These are phyloP conservation scores for Xerocomellus amylosporus DNA, from an alignment of 768 basidiomycete species.

Conservation along the genomic window DNA sequence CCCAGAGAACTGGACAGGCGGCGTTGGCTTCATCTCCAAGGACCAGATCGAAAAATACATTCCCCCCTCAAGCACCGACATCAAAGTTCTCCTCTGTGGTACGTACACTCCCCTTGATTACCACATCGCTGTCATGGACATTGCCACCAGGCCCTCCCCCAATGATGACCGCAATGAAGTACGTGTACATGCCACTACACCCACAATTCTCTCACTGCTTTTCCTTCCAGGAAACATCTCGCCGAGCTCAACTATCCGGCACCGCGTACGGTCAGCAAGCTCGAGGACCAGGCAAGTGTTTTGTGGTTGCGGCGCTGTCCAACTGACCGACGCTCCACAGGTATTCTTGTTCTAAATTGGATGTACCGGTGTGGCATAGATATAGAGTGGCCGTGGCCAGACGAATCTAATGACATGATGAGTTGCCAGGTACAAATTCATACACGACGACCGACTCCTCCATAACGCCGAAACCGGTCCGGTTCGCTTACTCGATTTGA, in stretches of 20 bases:
- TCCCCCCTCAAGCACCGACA: constrained; percentile 60
- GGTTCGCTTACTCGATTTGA: too few relatives aligned
- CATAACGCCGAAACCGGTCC: too few relatives aligned
- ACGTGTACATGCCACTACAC: constrained; percentile 25
- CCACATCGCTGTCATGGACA: neutral
- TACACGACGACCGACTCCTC: too few relatives aligned
- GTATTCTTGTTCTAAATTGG: constrained; percentile 40
- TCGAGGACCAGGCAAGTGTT: constrained; percentile 70
- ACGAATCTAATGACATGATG: too few relatives aligned
- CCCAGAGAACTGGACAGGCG: constrained; percentile 81
- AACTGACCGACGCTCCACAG: constrained; percentile 26
- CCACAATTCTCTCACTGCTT: neutral
- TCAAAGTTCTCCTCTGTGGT: constrained; percentile 88
- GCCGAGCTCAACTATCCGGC: constrained; percentile 84
- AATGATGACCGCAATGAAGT: constrained; percentile 80
- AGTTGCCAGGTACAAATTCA: too few relatives aligned
- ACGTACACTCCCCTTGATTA: constrained; percentile 35
- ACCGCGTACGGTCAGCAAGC: constrained; percentile 89
- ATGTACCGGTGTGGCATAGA: too few relatives aligned
- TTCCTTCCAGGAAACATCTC: constrained; percentile 70
- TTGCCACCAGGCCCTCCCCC: constrained; percentile 58
- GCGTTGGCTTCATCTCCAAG: constrained; percentile 89
- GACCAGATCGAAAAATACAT: constrained; percentile 85
- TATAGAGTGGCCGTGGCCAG: neutral
- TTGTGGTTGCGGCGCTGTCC: too few relatives aligned